Percentiles rank a stretch among this genome's conserved stretches.
These are phyloP conservation scores for Skeletonema costatum DNA, from an alignment of 108 stramenopile species.

Conservation along the genomic window DNA sequence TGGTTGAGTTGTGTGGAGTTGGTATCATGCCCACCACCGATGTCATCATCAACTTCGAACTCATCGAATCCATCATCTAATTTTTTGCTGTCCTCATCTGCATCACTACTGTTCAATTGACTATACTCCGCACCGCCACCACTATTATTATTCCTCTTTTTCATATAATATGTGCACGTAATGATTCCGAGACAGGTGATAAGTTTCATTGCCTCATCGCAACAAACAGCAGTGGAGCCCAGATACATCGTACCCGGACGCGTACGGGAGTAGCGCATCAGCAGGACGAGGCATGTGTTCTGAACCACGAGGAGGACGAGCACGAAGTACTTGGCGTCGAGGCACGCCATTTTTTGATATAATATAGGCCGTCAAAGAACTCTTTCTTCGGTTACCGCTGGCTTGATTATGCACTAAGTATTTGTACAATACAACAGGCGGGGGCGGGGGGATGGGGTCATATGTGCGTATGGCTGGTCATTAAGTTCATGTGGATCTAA, in stretches of 20 bases:
- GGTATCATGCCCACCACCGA: neutral
- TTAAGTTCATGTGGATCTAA: too few relatives aligned
- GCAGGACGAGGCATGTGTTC: conserved; percentile 22
- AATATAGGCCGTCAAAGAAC: too few relatives aligned
- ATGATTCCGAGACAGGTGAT: conserved; percentile 61
- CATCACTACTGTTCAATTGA: conserved; percentile 11
- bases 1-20: neutral
- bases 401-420: too few relatives aligned
- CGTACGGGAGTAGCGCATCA: conserved; percentile 82
- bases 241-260: conserved; percentile 73
- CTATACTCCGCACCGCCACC: conserved; percentile 22
- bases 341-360: conserved; percentile 16
- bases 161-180: conserved; percentile 17
- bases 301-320: conserved; percentile 34
- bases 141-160: neutral
- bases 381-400: too few relatives aligned
- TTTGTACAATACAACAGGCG: too few relatives aligned
- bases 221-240: conserved; percentile 82
- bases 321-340: conserved; percentile 38
- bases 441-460: too few relatives aligned
- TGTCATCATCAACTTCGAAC: conserved; percentile 1
- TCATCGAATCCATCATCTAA: neutral
- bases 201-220: conserved; percentile 85
- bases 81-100: neutral
- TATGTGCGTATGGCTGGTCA: too few relatives aligned